Conservation (phyloP, 2,329 filamentous ascomycete species). For the Echinosphaeria canescens region DNA sequence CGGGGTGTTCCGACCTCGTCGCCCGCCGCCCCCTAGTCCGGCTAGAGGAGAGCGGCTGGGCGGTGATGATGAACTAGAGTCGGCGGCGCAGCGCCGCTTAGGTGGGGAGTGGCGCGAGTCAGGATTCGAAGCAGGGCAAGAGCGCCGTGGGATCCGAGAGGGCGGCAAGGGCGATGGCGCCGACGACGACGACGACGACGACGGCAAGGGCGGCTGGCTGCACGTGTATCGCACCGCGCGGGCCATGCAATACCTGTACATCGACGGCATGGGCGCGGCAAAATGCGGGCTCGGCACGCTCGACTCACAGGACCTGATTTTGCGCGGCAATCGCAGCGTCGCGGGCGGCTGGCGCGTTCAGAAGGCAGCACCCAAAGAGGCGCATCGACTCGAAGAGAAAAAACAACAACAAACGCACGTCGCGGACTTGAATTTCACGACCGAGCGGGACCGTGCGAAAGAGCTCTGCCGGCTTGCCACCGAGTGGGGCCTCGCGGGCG, state of each 20-base stretch:
- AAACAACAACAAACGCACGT: too few relatives aligned
- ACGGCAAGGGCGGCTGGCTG: conserved; percentile 28
- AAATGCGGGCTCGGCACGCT: conserved; percentile 44
- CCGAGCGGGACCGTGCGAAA: conserved; percentile 17
- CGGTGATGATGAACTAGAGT: not conserved
- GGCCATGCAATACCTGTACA: conserved; percentile 37
- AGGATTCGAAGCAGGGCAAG: too few relatives aligned
- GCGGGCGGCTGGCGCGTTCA: too few relatives aligned
- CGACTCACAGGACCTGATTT: conserved; percentile 41
- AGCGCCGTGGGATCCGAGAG: too few relatives aligned
- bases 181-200: conserved; percentile 1
- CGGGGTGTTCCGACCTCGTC: too few relatives aligned
- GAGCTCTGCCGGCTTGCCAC: conserved; percentile 31
- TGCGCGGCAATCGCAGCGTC: conserved; percentile 12
- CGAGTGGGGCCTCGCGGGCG: conserved; percentile 36
- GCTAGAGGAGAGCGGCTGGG: not conserved
- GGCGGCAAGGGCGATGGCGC: conserved; percentile 1
- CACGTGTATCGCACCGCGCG: conserved; percentile 41
- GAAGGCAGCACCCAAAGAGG: too few relatives aligned
- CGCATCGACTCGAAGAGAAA: too few relatives aligned
- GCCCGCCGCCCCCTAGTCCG: too few relatives aligned
- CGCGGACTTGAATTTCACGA: not conserved
- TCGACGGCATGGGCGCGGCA: conserved; percentile 49
- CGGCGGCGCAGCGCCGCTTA: not conserved
- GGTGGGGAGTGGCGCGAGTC: too few relatives aligned